Percentiles rank a stretch among this genome's conserved stretches.
Conservation (phyloP, 257 asterid species). For the Verbena officinalis region DNA sequence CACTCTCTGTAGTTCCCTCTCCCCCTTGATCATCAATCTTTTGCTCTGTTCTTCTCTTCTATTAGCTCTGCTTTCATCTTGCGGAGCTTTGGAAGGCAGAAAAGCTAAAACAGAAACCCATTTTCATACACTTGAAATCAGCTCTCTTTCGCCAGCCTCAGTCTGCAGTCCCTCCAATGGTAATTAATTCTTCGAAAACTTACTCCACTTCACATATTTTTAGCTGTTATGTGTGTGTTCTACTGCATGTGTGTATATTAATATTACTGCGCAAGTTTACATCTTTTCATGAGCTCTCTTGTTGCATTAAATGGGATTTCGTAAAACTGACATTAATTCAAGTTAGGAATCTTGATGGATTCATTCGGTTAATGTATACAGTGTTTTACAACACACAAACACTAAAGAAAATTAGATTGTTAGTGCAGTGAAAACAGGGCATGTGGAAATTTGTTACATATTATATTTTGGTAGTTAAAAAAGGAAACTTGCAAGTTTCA, state of each 20-base stretch:
- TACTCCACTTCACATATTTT: too few species aligned
- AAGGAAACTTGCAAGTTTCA: background rate
- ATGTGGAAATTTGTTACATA: background rate
- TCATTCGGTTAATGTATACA: too few species aligned
- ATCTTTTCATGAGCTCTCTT: too few species aligned
- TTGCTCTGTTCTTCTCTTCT: constrained; percentile 26
- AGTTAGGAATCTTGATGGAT: too few species aligned
- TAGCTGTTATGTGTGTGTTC: too few species aligned
- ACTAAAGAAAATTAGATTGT: too few species aligned
- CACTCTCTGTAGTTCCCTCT: constrained; percentile 22
- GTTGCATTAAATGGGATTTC: too few species aligned
- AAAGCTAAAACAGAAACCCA: constrained; percentile 3
- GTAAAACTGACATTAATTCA: too few species aligned
- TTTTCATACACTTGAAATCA: constrained; percentile 38
- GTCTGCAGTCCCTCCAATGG: constrained; percentile 41
- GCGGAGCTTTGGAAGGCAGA: constrained; percentile 19
- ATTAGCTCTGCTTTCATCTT: constrained; percentile 21
- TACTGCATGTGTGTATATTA: too few species aligned
- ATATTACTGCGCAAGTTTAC: too few species aligned
- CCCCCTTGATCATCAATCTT: constrained; percentile 7
- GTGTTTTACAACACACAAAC: too few species aligned
- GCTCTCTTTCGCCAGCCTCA: constrained; percentile 42
- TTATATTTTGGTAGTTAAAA: constrained; percentile 1
- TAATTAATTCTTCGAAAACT: background rate
- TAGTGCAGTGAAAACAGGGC: too few species aligned